phyloP scores from a whole-genome alignment of 2,329 filamentous ascomycete species.

The Pestalotiopsis sp. region DNA sequence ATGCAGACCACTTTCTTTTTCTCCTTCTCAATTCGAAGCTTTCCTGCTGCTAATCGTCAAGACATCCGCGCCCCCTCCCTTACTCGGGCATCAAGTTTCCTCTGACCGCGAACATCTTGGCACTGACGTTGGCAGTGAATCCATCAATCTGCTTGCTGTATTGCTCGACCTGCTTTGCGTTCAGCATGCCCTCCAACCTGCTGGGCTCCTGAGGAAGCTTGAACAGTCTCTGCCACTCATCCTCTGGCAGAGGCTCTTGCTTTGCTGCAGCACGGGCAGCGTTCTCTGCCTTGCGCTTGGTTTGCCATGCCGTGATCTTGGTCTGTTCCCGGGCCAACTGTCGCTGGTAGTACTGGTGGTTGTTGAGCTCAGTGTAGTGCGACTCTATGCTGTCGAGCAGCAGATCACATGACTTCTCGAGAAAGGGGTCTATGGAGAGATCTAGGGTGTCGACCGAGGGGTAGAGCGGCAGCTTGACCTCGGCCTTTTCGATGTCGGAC shows the following conservation, averaged over 20 bases:
- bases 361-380: conserved; percentile 98
- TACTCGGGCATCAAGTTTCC: conserved; percentile 65
- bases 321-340: conserved; percentile 91
- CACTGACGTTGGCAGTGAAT: conserved; percentile 86
- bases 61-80: conserved; percentile 6
- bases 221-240: conserved; percentile 98
- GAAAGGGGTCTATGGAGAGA: conserved; percentile 92
- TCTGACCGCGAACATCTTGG: conserved; percentile 98
- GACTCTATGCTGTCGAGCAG: conserved; percentile 96
- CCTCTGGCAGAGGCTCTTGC: conserved; percentile 86
- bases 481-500: conserved; percentile 71
- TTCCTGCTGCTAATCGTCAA: background rate
- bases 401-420: conserved; percentile 97
- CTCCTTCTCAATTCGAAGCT: background rate
- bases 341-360: conserved; percentile 95
- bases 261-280: conserved; percentile 81
- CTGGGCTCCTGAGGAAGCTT: conserved; percentile 96
- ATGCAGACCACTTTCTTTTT: conserved; percentile 27
- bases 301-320: conserved; percentile 96
- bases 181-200: conserved; percentile 89
- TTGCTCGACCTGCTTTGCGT: conserved; percentile 95
- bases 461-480: conserved; percentile 68
- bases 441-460: conserved; percentile 90
- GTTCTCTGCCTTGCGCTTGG: conserved; percentile 97
- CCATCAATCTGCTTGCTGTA: conserved; percentile 97